These are phyloP conservation scores for Ceratocystis diversiconidia DNA, from an alignment of 2,329 filamentous ascomycete genomes.

Conservation along the genomic window DNA sequence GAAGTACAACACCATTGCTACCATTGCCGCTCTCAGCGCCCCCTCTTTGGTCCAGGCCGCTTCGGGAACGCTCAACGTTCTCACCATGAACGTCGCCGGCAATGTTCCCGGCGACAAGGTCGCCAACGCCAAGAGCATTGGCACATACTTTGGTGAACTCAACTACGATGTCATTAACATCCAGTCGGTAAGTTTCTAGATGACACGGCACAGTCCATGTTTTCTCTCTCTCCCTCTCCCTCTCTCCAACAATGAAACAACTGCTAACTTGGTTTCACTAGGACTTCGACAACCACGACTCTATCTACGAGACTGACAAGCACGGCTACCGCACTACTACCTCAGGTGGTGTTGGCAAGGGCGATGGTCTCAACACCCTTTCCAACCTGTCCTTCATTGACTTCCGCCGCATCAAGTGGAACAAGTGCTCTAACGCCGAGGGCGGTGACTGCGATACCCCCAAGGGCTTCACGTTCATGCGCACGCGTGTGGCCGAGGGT, in stretches of 20 bases:
- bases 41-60: slow-evolving; percentile 15
- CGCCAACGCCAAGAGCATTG: slow-evolving; percentile 42
- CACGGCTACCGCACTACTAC: slow-evolving; percentile 49
- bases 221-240: too few relatives aligned
- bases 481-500: slow-evolving; percentile 31
- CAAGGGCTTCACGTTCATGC: slow-evolving; percentile 57
- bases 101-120: slow-evolving; percentile 48
- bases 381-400: slow-evolving; percentile 43
- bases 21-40: slow-evolving; percentile 10
- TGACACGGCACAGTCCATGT: too few relatives aligned
- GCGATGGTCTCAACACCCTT: slow-evolving; percentile 50
- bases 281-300: slow-evolving; percentile 55
- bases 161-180: slow-evolving; percentile 49
- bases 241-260: too few relatives aligned
- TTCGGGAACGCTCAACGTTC: slow-evolving; percentile 32
- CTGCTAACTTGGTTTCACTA: slow-evolving; percentile 2
- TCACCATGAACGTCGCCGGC: slow-evolving; percentile 47
- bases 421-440: slow-evolving; percentile 40
- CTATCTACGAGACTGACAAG: slow-evolving; percentile 45
- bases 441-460: slow-evolving; percentile 50
- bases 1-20: slow-evolving; percentile 15
- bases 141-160: slow-evolving; percentile 40
- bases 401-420: slow-evolving; percentile 45
- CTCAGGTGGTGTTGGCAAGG: slow-evolving; percentile 49
- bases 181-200: slow-evolving; percentile 36